Conservation (phyloP, 768 basidiomycete species). For the Pleurotus platypus region DNA sequence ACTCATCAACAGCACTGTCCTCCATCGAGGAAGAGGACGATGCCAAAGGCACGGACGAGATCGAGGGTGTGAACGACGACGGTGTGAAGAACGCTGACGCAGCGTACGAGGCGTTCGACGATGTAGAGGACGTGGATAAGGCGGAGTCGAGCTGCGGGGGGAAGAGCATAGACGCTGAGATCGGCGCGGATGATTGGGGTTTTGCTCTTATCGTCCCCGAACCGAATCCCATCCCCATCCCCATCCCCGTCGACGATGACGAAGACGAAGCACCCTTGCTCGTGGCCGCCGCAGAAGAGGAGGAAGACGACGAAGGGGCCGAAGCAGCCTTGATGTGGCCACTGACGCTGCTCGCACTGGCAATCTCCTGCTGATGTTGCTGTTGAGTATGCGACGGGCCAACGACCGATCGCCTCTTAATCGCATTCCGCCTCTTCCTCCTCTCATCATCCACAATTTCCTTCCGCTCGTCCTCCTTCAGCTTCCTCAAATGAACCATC, state of each 20-base stretch:
- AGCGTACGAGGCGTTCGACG: not conserved
- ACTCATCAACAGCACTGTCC: not conserved
- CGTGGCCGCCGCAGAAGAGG: not conserved
- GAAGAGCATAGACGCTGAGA: too few relatives aligned
- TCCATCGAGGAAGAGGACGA: not conserved
- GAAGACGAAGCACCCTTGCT: not conserved
- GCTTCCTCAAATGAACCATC: conserved; percentile 23
- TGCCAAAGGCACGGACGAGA: not conserved
- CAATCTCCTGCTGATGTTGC: too few relatives aligned
- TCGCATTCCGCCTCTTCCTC: conserved; percentile 26
- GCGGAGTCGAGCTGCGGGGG: too few relatives aligned
- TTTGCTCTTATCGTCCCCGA: too few relatives aligned
- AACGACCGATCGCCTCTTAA: not conserved
- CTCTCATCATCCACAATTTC: conserved; percentile 17
- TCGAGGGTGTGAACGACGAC: not conserved
- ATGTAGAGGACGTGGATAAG: too few relatives aligned
- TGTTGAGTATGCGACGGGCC: not conserved
- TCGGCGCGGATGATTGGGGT: too few relatives aligned
- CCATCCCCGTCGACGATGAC: not conserved
- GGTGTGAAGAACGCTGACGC: not conserved
- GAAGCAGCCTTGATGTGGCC: not conserved
- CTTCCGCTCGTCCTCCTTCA: conserved; percentile 23
- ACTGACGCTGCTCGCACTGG: too few relatives aligned
- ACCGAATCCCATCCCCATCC: too few relatives aligned
- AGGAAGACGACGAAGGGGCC: not conserved